These are phyloP conservation scores for Hypoxylon sp. DNA, from an alignment of 2,329 filamentous ascomycete species.

Conservation along the genomic window DNA sequence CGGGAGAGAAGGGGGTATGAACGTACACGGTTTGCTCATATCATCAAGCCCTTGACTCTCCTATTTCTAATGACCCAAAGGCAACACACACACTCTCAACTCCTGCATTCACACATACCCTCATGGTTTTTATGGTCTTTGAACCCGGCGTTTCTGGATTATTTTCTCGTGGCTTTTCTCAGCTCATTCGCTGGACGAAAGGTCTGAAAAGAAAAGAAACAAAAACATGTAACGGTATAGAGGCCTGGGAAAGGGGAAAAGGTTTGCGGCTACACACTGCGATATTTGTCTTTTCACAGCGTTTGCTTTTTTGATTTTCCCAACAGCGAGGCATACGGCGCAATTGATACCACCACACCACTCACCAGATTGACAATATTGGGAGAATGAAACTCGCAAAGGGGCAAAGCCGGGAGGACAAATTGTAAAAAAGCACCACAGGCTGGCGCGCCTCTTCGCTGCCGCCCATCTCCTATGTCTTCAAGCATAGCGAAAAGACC, in stretches of 20 bases:
- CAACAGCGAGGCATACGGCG: constrained; percentile 40
- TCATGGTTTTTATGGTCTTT: constrained; percentile 32
- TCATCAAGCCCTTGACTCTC: constrained; percentile 46
- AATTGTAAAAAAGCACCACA: constrained; percentile 49
- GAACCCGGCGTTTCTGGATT: constrained; percentile 34
- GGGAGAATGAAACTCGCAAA: constrained; percentile 33
- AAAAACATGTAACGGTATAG: constrained; percentile 24
- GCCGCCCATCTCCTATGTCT: constrained; percentile 53
- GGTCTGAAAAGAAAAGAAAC: constrained; percentile 39
- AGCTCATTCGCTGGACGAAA: constrained; percentile 37
- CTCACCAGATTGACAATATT: constrained; percentile 45
- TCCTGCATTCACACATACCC: constrained; percentile 32
- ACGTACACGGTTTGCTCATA: constrained; percentile 52
- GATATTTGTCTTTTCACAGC: constrained; percentile 38
- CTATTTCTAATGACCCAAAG: constrained; percentile 51
- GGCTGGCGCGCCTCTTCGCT: constrained; percentile 53
- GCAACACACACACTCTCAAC: constrained; percentile 43
- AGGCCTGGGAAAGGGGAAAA: constrained; percentile 43
- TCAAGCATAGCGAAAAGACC: constrained; percentile 30
- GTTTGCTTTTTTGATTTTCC: constrained; percentile 43
- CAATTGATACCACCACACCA: constrained; percentile 32
- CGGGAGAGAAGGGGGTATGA: constrained; percentile 57
- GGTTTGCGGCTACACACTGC: constrained; percentile 38
- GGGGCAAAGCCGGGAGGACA: constrained; percentile 45
- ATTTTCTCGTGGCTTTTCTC: constrained; percentile 42